Conservation (phyloP, 2,329 filamentous ascomycete genomes). For the Zymoseptoria pseudotritici region DNA sequence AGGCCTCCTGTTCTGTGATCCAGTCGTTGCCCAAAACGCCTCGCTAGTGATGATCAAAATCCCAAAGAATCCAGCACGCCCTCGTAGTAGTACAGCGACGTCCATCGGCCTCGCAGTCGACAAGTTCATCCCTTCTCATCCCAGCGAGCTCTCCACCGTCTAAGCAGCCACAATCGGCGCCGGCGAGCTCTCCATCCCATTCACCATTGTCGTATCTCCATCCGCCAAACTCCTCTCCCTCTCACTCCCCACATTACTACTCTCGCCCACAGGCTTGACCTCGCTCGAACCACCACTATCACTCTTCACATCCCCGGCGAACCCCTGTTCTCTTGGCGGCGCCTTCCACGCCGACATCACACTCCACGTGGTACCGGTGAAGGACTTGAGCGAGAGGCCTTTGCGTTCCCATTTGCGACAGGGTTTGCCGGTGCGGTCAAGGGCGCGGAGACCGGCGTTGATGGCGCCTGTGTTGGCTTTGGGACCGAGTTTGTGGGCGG, state of each 20-base stretch:
- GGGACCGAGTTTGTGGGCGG: conserved; percentile 77
- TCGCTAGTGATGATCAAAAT: too few relatives aligned
- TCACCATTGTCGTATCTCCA: conserved; percentile 23
- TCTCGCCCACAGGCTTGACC: conserved; percentile 45
- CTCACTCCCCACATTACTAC: conserved; percentile 53
- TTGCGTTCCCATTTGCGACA: conserved; percentile 88
- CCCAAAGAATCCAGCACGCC: too few relatives aligned
- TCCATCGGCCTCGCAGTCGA: not conserved
- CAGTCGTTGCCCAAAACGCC: too few relatives aligned
- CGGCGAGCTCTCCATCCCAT: conserved; percentile 30
- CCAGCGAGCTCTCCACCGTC: not conserved
- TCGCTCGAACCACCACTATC: conserved; percentile 50
- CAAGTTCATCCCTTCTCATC: not conserved
- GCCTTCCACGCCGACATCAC: conserved; percentile 70
- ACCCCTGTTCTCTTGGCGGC: conserved; percentile 48
- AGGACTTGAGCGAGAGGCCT: conserved; percentile 78
- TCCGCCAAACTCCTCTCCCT: conserved; percentile 51
- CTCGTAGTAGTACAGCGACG: not conserved
- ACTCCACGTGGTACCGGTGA: conserved; percentile 79
- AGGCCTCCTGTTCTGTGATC: too few relatives aligned
- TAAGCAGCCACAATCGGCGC: conserved; percentile 34
- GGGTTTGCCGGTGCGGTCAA: conserved; percentile 85
- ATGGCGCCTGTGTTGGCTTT: conserved; percentile 97
- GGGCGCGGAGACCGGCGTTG: conserved; percentile 88
- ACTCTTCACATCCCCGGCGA: conserved; percentile 54